A percentile compares a stretch with the other conserved stretches of the same genome.
Evolutionary conservation across 768 basidiomycete genomes (phyloP).

Genomic region (Suillus luteus): DNA sequence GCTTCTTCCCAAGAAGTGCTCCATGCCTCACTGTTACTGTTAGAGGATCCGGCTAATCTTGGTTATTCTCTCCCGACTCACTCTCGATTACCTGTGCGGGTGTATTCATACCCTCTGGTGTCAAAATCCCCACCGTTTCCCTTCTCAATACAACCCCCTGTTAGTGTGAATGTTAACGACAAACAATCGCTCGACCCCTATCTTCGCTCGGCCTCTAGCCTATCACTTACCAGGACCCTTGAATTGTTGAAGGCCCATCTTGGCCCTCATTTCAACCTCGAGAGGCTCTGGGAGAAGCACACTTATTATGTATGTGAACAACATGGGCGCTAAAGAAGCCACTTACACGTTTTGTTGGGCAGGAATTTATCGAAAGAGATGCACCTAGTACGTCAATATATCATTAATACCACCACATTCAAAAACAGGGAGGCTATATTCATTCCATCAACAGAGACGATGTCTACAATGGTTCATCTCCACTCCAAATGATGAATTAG

Average conservation of each 20-base stretch:
- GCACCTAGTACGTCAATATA: slow-evolving; percentile 35
- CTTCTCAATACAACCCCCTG: slow-evolving; percentile 35
- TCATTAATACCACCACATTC: neutral
- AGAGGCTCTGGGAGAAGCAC: slow-evolving; percentile 49
- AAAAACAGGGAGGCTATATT: neutral
- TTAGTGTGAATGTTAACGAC: slow-evolving; percentile 22
- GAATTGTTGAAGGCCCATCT: slow-evolving; percentile 37
- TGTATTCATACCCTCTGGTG: slow-evolving; percentile 40
- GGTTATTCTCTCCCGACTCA: slow-evolving; percentile 28
- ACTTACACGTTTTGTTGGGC: slow-evolving; percentile 10
- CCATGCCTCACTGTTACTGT: slow-evolving; percentile 31
- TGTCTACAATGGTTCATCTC: slow-evolving; percentile 41
- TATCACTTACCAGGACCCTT: slow-evolving; percentile 42
- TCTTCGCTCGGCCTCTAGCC: slow-evolving; percentile 38
- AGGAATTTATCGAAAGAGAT: slow-evolving; percentile 44
- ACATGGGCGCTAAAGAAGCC: neutral
- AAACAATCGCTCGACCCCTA: slow-evolving; percentile 31
- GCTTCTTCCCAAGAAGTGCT: slow-evolving; percentile 38
- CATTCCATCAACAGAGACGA: slow-evolving; percentile 35
- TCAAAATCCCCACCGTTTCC: slow-evolving; percentile 40
- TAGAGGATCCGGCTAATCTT: slow-evolving; percentile 26
- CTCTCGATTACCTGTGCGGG: slow-evolving; percentile 30
- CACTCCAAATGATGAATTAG: slow-evolving; percentile 6
- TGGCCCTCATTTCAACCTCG: slow-evolving; percentile 47
- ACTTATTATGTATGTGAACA: slow-evolving; percentile 40